Conservation (phyloP, 2,329 filamentous ascomycete species). For the Calonectria multiphialidica region DNA sequence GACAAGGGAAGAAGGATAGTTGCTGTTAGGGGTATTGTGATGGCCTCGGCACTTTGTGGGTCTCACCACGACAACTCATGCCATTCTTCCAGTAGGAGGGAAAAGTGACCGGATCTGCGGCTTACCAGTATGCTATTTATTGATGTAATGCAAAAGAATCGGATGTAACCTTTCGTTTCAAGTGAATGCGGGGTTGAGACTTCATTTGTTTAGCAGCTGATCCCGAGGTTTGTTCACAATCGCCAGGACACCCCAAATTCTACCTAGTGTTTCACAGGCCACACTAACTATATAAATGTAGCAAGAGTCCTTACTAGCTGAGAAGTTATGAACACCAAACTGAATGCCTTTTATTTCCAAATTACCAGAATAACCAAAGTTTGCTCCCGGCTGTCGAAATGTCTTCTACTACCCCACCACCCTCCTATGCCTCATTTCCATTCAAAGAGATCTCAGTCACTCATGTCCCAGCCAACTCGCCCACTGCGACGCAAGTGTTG, state of each 20-base stretch:
- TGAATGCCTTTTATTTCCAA: neutral
- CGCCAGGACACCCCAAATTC: no score
- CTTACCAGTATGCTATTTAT: neutral
- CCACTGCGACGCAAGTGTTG: constrained; percentile 50
- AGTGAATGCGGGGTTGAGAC: neutral
- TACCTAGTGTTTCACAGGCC: no score
- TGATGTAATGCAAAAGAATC: neutral
- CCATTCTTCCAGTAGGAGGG: neutral
- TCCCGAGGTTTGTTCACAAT: neutral
- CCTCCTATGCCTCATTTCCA: constrained; percentile 2
- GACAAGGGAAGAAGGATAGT: no score
- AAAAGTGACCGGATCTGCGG: no score
- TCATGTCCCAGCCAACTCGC: neutral
- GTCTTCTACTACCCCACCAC: neutral
- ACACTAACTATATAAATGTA: no score
- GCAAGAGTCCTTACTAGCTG: no score
- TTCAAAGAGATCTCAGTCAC: constrained; percentile 13
- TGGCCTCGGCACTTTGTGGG: constrained; percentile 11
- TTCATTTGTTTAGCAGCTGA: neutral
- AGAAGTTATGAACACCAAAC: neutral
- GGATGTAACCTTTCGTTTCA: neutral
- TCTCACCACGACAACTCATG: neutral
- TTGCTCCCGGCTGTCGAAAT: neutral
- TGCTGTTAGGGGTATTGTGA: no score
- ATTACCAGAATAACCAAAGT: neutral